Evolutionary conservation across 148 eudicot species (phyloP), one percentile per base, ranked within the genome.

Genomic region (Camellia japonica): DNA sequence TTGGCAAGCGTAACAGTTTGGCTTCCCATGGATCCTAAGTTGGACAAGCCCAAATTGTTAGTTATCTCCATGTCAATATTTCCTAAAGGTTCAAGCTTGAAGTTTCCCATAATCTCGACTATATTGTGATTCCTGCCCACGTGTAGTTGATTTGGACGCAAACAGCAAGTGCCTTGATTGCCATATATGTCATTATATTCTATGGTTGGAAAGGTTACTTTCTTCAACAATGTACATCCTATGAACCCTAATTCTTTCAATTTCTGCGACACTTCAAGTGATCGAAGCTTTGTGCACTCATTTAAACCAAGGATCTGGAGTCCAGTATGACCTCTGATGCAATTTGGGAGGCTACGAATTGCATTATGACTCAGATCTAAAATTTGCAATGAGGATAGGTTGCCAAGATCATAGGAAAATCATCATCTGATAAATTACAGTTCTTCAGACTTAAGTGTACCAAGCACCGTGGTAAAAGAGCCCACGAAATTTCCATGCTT

Each of bases 81-180:
- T 60, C 20, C 64, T 0, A 60, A 15, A 1, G 64, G 64, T 18
- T 60, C 64, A 0, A 18, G 0, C 64, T 60, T 60, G 12, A 12
- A 14, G 0, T 1, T 0, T 0, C 64, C 12, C 0, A 0, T 11
- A 18, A 1, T 0, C 1, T 60, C 20, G 18, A 60, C 7, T 18
- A 30, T 30, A 1, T 30, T 30, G 38, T 1, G 38, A 30, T 0
- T 30, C 38, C 0, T 1, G 38, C 38, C 38, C 0, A 1, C 0
- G 1, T 30, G 38, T 1, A 30, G 1, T 30, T 1, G 38, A 30
- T 30, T 30, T 30, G 38, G 38, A 30, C 1, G 0, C 38, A 30
- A 30, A 30, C 1, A 23, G 0, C 30, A 0, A 23, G 30, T 30
- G 38, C 38, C 38, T 30, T 30, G 38, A 30, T 0, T 0, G 38